Evolutionary conservation across 768 basidiomycete genomes (phyloP).

Genomic region (Clavulina sp.): DNA sequence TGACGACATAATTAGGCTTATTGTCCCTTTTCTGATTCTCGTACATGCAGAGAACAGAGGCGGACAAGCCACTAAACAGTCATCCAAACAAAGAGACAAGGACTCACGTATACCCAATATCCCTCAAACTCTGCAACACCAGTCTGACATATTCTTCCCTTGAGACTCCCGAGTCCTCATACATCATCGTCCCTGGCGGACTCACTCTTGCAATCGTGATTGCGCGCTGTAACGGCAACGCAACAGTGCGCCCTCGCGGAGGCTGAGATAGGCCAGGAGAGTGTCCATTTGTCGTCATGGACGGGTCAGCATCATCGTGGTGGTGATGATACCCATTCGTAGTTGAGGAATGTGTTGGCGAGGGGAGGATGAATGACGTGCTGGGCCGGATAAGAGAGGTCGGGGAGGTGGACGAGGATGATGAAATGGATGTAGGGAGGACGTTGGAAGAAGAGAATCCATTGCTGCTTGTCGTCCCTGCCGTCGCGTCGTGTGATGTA

Average conservation of each 20-base stretch:
- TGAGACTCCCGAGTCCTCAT: slow-evolving; percentile 55
- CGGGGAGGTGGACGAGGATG: background rate
- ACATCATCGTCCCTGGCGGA: slow-evolving; percentile 55
- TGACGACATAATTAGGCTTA: no score
- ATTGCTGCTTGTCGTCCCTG: background rate
- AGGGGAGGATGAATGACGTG: no score
- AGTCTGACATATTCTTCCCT: slow-evolving; percentile 83
- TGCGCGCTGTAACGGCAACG: background rate
- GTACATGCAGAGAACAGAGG: background rate
- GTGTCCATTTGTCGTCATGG: background rate
- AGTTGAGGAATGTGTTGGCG: background rate
- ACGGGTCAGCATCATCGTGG: no score
- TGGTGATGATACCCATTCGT: background rate
- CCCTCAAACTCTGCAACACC: slow-evolving; percentile 73
- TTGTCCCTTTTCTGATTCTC: background rate
- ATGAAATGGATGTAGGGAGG: background rate
- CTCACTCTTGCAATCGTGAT: slow-evolving; percentile 41
- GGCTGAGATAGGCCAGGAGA: background rate
- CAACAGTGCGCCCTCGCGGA: background rate
- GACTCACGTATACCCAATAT: slow-evolving; percentile 52
- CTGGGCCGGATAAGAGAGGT: no score
- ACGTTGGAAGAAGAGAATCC: background rate
- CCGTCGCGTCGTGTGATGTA: background rate
- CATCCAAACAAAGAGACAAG: background rate
- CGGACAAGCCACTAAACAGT: background rate